Base-by-base conservation (phyloP, 495 filamentous ascomycete genomes). In the Annulohypoxylon moriforme region DNA sequence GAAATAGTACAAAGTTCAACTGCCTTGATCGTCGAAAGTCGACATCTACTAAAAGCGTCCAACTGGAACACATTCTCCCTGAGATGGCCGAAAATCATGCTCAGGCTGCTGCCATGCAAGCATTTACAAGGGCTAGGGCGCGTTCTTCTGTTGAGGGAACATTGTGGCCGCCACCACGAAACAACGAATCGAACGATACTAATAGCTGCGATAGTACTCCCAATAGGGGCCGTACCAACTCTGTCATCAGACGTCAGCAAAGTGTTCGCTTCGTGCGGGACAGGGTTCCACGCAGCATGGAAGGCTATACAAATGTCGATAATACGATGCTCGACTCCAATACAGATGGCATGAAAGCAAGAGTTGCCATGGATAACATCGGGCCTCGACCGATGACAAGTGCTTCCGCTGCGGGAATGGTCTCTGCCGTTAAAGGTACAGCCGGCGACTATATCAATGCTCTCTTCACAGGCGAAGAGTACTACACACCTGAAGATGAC, bases 81-180 rank as follows among this genome's bases (percentile, higher is more conserved):
- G 82, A 85, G 18, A 71, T 84, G n/a, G 86, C 87, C 10, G 84
- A 87, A 52, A 80, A 83, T 33, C 86, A 92, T 75, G 92, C 92
- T 29, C 85, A 89, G 9, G 85, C 86, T 40, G 92, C 92, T 53
- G 92, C 92, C n/a, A 83, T 82, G 24, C 79, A 85, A 67, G 92
- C 92, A 42, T 93, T 89, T 80, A 76, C 81, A 13, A 84, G 87
- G 65, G 89, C 89, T 34, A 85, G 79, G 44, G 84, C 83, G 65
- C 80, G 85, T 9, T 75, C 74, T 31, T 18, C 40, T 44, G 73
- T 74, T 46, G 56, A 64, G 46, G 40, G 46, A 73, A 4, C 79
- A 64, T 46, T 78, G 61, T 56, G 76, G 83, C 52, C 81, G 75
- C 18, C 75, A 76, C 59, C 53, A 25, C 64, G 72, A n/a, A 56